phyloP scores from a whole-genome alignment of 495 filamentous ascomycete species.

The Xylaria castorea region DNA sequence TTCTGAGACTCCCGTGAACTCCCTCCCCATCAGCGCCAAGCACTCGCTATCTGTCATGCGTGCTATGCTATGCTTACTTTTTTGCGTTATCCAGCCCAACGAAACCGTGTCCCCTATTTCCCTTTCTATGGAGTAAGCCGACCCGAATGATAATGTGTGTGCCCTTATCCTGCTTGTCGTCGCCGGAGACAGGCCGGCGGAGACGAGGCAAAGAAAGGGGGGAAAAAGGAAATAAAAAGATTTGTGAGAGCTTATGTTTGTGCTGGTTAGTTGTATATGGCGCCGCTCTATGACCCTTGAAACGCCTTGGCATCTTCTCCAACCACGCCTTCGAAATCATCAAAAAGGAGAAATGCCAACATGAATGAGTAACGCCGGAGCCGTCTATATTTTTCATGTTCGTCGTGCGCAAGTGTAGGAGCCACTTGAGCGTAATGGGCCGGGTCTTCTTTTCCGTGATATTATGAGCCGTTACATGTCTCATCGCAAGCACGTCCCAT shows the following conservation, averaged over 20 bases:
- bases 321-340: neutral
- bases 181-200: neutral
- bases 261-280: neutral
- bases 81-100: neutral
- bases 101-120: neutral
- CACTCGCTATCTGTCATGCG: neutral
- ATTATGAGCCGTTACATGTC: neutral
- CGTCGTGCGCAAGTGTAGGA: neutral
- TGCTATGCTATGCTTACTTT: neutral
- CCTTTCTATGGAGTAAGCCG: constrained; percentile 6
- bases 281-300: neutral
- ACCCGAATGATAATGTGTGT: neutral
- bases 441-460: neutral
- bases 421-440: neutral
- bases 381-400: neutral
- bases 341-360: neutral
- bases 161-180: neutral
- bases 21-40: no score
- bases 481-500: neutral
- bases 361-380: neutral
- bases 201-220: neutral
- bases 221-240: neutral
- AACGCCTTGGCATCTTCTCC: neutral
- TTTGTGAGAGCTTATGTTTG: neutral
- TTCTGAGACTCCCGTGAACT: neutral